phyloP scores from a whole-genome alignment of 2,329 filamentous ascomycete species.

The Sphaerulina vaccinii region DNA sequence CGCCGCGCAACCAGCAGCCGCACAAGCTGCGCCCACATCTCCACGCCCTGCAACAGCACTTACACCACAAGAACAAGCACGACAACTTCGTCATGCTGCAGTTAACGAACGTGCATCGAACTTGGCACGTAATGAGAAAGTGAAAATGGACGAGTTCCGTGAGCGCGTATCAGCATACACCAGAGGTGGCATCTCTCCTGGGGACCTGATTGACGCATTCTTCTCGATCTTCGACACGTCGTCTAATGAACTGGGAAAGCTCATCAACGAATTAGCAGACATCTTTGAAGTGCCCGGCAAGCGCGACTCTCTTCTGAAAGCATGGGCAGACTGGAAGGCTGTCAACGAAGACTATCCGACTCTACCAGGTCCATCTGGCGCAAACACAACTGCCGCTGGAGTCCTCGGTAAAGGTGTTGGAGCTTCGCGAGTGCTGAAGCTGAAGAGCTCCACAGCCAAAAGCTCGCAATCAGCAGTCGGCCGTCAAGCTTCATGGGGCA shows the following conservation, averaged over 20 bases:
- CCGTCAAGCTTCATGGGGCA: conserved; percentile 58
- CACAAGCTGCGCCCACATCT: conserved; percentile 41
- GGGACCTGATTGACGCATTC: conserved; percentile 80
- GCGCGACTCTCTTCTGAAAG: conserved; percentile 69
- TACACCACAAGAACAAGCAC: conserved; percentile 76
- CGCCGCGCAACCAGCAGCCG: conserved; percentile 32
- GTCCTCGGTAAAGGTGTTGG: conserved; percentile 53
- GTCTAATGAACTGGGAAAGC: conserved; percentile 77
- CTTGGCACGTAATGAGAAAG: conserved; percentile 72
- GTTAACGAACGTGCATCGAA: conserved; percentile 83
- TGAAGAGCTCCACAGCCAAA: conserved; percentile 68
- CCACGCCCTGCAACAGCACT: conserved; percentile 43
- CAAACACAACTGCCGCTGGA: conserved; percentile 53
- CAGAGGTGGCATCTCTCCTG: conserved; percentile 65
- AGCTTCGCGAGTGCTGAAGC: conserved; percentile 62
- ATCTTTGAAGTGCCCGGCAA: conserved; percentile 83
- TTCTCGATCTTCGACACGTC: conserved; percentile 82
- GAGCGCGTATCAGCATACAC: conserved; percentile 76
- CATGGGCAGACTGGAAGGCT: conserved; percentile 93
- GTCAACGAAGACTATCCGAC: conserved; percentile 96
- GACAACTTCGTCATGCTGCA: conserved; percentile 73
- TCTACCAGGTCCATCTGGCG: conserved; percentile 71
- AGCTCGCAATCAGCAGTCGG: conserved; percentile 62
- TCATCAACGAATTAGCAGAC: conserved; percentile 88
- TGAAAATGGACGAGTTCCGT: conserved; percentile 77